Evolutionary conservation across 2,329 filamentous ascomycete species (phyloP), one percentile per base, ranked within the genome.

Genomic region (Aspergillus nomiae): DNA sequence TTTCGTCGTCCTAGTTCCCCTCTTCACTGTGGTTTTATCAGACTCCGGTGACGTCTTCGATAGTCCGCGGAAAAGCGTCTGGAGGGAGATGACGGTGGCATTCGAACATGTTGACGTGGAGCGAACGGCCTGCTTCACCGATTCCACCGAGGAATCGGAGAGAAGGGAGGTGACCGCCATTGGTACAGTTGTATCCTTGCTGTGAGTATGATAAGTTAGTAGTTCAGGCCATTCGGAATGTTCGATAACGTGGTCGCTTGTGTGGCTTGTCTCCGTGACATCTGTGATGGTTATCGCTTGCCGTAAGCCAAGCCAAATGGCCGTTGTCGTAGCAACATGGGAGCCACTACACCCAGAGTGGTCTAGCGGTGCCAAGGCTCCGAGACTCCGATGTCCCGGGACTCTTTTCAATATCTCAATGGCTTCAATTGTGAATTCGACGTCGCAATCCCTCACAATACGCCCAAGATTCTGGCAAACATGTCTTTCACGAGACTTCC

Each of bases 41-140:
- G 62, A 62, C 36, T 74, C 74, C 43, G 65, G 19, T 21, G 58
- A 48, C 26, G 64, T 50, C 60, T 71, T 73, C 50, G 70, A 60
- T 30, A 71, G 28, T 32, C 68, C 67, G 63, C 76, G 73, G 60
- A 81, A 74, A 53, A 81, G 74, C 57, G 71, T 73, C 69, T 78
- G 76, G 65, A 80, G 74, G 57, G 77, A 73, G 61, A 73, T 69
- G 58, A 80, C 73, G 16, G 78, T 81, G 54, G 74, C 72, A 63
- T 73, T 70, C 50, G 85, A 86, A 75, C 86, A 88, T 68, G 82
- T 86, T 54, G 83, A 76, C 14, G 81, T 80, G 59, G 83, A 85
- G 65, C 83, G 78, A 66, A 87, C 77, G 48, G 85, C 85, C 64
- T 79, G 77, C 71, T 86, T 87, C 71, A 87, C 82, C 64, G 84